These are phyloP conservation scores for Funneliformis mosseae DNA, from an alignment of 192 early-diverging fungal species.

Conservation along the genomic window DNA sequence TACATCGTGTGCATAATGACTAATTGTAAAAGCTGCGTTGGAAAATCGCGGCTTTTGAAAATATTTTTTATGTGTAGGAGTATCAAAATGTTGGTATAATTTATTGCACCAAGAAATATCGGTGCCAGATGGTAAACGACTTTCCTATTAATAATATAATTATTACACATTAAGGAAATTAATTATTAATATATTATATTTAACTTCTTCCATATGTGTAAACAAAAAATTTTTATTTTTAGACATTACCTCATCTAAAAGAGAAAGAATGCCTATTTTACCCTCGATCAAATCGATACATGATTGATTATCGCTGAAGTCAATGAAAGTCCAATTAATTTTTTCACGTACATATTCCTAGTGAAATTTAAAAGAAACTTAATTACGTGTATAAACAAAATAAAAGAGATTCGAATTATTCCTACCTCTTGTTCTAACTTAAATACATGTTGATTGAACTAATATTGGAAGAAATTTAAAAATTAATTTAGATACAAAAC, in stretches of 20 bases:
- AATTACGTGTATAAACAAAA: not conserved
- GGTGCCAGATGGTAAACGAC: slow-evolving; percentile 80
- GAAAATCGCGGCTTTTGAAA: slow-evolving; percentile 94
- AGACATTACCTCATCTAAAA: slow-evolving; percentile 85
- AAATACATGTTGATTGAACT: slow-evolving; percentile 99
- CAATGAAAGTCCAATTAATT: slow-evolving; percentile 98
- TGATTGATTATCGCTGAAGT: slow-evolving; percentile 98
- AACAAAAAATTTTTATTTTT: not conserved
- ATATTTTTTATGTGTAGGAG: slow-evolving; percentile 65
- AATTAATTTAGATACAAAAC: not conserved
- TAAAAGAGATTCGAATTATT: not conserved
- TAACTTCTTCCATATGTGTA: not conserved
- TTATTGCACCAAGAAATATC: slow-evolving; percentile 88
- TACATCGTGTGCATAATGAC: slow-evolving; percentile 95
- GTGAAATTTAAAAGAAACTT: not conserved
- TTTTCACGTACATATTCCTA: slow-evolving; percentile 91
- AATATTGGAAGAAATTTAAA: not conserved
- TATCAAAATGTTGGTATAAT: slow-evolving; percentile 82
- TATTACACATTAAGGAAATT: no score
- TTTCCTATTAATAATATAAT: slow-evolving; percentile 42
- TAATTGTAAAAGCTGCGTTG: slow-evolving; percentile 84
- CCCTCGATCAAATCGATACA: slow-evolving; percentile 99
- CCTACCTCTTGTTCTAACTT: slow-evolving; percentile 91
- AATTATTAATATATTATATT: no score
- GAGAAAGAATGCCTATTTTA: slow-evolving; percentile 89